Conservation (phyloP, 345 rosid species). For the Noccaea caerulescens region DNA sequence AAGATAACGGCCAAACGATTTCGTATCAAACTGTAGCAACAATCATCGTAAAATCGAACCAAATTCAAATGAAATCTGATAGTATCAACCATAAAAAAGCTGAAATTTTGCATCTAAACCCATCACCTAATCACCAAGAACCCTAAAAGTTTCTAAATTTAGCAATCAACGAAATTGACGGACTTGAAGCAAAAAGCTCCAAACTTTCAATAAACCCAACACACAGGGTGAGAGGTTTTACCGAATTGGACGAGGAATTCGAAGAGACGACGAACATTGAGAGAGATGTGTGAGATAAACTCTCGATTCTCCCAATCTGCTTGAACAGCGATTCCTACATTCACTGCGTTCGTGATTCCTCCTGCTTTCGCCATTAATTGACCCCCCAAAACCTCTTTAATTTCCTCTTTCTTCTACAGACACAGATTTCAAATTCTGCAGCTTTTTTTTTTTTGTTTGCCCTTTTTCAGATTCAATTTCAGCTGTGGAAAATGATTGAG, state of each 20-base stretch:
- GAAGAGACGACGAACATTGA: slow-evolving; percentile 97
- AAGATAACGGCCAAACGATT: background rate
- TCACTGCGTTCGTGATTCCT: slow-evolving; percentile 95
- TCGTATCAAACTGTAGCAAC: background rate
- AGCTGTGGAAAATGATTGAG: slow-evolving; percentile 33
- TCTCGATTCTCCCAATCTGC: slow-evolving; percentile 99
- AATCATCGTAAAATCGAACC: slow-evolving; percentile 6
- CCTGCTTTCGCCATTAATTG: slow-evolving; percentile 86
- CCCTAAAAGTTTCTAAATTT: slow-evolving; percentile 35
- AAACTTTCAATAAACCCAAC: slow-evolving; percentile 12
- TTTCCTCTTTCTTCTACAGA: slow-evolving; percentile 24
- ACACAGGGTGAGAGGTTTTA: slow-evolving; percentile 36
- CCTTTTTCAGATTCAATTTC: slow-evolving; percentile 13
- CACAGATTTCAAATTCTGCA: slow-evolving; percentile 28
- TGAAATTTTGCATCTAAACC: slow-evolving; percentile 9
- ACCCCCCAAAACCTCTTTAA: background rate
- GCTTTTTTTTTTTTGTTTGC: background rate
- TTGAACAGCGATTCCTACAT: slow-evolving; percentile 99
- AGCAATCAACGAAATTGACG: slow-evolving; percentile 4
- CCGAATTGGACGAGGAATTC: slow-evolving; percentile 97
- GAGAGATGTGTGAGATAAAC: slow-evolving; percentile 95
- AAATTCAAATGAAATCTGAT: slow-evolving; percentile 8
- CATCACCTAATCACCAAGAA: slow-evolving; percentile 4
- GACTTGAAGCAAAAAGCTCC: background rate
- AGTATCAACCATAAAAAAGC: background rate